Evolutionary conservation across 768 basidiomycete species (phyloP).

Genomic region (Imleria badia): DNA sequence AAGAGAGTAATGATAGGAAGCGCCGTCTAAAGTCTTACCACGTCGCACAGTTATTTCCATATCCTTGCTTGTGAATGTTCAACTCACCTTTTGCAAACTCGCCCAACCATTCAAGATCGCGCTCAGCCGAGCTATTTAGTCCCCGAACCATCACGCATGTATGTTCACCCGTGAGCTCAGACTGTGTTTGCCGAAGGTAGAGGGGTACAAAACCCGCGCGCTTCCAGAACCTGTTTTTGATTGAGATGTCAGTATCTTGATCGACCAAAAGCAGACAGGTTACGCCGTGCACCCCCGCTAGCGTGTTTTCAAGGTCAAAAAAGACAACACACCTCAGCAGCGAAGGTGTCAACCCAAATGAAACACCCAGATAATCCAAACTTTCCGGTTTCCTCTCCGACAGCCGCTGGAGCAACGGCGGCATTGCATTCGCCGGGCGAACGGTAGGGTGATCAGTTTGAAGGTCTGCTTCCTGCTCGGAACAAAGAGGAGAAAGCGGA

Average conservation of each 20-base stretch:
- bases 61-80: neutral
- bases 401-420: constrained; percentile 87
- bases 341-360: constrained; percentile 88
- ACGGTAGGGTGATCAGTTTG: constrained; percentile 78
- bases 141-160: constrained; percentile 94
- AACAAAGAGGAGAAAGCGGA: neutral
- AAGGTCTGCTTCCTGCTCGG: constrained; percentile 47
- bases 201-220: constrained; percentile 87
- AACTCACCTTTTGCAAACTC: constrained; percentile 81
- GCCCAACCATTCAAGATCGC: constrained; percentile 76
- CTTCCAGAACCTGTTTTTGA: constrained; percentile 84
- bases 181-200: constrained; percentile 90
- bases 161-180: constrained; percentile 95
- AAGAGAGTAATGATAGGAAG: constrained; percentile 87
- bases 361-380: constrained; percentile 94
- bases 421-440: constrained; percentile 77
- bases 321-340: constrained; percentile 59
- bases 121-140: constrained; percentile 62
- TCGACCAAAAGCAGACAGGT: neutral
- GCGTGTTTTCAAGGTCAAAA: neutral
- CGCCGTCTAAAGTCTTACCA: constrained; percentile 90
- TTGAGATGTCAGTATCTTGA: neutral
- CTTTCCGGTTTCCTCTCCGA: constrained; percentile 87
- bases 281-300: neutral
- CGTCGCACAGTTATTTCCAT: neutral